A percentile compares a stretch with the other conserved stretches of the same genome.
Conservation (phyloP, 768 basidiomycete genomes). For the Leccinum rimulosum region DNA sequence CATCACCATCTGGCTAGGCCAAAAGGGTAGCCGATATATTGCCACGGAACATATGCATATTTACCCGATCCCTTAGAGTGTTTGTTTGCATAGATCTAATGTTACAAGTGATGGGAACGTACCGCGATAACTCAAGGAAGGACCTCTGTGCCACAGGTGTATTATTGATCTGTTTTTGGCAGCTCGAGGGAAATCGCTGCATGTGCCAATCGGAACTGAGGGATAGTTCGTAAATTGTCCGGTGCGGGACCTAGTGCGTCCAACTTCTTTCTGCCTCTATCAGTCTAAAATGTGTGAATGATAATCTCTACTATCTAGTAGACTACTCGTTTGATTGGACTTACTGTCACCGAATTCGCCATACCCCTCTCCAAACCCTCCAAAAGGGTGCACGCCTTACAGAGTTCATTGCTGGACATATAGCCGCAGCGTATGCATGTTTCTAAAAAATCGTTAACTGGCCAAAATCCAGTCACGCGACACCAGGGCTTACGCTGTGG, state of each 20-base stretch:
- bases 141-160: neutral
- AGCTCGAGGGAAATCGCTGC: conserved; percentile 42
- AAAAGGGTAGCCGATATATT: neutral
- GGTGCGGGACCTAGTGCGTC: conserved; percentile 58
- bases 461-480: neutral
- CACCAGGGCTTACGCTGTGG: conserved; percentile 63
- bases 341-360: conserved; percentile 58
- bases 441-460: conserved; percentile 45
- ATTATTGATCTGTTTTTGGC: conserved; percentile 15
- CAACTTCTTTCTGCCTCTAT: conserved; percentile 62
- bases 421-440: conserved; percentile 91
- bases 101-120: neutral
- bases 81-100: conserved; percentile 5
- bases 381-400: conserved; percentile 88
- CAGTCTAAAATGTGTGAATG: conserved; percentile 45
- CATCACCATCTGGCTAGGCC: conserved; percentile 16
- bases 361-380: conserved; percentile 89
- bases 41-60: neutral
- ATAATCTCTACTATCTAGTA: neutral
- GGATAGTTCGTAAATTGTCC: conserved; percentile 74
- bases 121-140: neutral
- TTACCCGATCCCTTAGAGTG: neutral
- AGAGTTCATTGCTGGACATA: conserved; percentile 96
- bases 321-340: conserved; percentile 25
- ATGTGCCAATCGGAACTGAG: conserved; percentile 54